These are phyloP conservation scores for Mallotus nudiflorus DNA, from an alignment of 345 rosid genomes.

Conservation along the genomic window DNA sequence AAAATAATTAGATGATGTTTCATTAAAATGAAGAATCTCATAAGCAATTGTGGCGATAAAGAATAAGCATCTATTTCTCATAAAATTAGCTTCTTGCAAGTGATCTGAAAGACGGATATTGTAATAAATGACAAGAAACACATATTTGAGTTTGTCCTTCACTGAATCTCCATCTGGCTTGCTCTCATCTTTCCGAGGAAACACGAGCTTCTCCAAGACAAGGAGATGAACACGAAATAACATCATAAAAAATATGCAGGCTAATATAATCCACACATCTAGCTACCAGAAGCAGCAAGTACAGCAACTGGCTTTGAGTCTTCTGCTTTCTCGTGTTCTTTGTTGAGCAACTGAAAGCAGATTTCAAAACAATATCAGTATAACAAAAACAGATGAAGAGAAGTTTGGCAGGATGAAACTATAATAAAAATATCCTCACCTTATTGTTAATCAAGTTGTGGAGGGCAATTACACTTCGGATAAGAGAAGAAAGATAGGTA, in stretches of 20 bases:
- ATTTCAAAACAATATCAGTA: conserved; percentile 1
- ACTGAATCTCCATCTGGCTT: background rate
- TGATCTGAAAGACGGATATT: background rate
- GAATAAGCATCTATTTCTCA: background rate
- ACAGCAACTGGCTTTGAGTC: conserved; percentile 66
- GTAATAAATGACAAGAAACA: conserved; percentile 1
- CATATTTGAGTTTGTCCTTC: background rate
- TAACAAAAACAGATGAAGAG: too few species aligned
- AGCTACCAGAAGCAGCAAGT: conserved; percentile 49
- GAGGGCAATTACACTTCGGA: conserved; percentile 81
- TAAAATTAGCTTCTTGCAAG: background rate
- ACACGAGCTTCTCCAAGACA: background rate
- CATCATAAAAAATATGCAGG: background rate
- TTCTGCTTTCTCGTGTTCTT: conserved; percentile 87
- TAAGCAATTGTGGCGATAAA: background rate
- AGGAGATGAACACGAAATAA: background rate
- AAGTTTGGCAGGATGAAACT: background rate
- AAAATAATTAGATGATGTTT: too few species aligned
- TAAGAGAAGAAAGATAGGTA: conserved; percentile 74
- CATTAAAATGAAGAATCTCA: background rate
- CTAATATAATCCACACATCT: conserved; percentile 7
- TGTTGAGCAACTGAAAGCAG: conserved; percentile 68
- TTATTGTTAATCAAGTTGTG: conserved; percentile 96
- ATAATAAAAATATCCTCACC: conserved; percentile 35
- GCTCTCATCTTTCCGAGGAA: background rate